Base-by-base conservation (phyloP, 148 eudicot genomes). In the Hydrangea macrophylla region DNA sequence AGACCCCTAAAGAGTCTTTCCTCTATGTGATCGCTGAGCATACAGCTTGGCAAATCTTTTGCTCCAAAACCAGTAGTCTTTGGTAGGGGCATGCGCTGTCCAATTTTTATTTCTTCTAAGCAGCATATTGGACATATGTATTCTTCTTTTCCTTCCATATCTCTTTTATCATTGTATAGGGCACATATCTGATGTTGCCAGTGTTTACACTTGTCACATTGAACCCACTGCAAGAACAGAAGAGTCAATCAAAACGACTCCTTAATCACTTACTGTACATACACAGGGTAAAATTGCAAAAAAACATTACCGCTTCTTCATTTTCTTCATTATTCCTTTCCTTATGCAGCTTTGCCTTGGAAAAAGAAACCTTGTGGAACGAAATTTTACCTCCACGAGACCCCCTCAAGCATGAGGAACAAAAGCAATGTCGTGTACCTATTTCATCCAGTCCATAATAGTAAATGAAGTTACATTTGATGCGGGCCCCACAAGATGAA, bases 161-260 rank as follows among this genome's bases (percentile, higher is more conserved):
- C 90, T 59, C 78, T 76, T 75, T 85, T 86, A 73, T 84, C 79
- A 79, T 80, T 93, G 62, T 83, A 90, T 8, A 93, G 90, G 24
- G 85, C 92, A 73, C 98, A 93, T 77, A 88, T 86, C 77, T 88
- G 94, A 74, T 90, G 98, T 75, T 88, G 96, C 98, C 98, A 93
- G 64, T 77, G 65, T 77, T 88, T 78, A 69, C 98, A 93, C 77
- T 76, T 85, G 70, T 90, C 92, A 73, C 98, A 93, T 66, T 81
- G 92, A 63, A 90, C 98, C 98, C 98, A 93, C 98, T 93, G 75
- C 77, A 84, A 58, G 67, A 60, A 67, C n/a, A 78, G 48, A 75
- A 60, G 56, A 37, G 55, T 27, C 2, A 57, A 58, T 55, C 25
- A 26, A 13, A 62, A 18, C 10, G 28, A 15, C 9, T 9, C 9